Conservation (phyloP, 345 rosid species). For the Salix arbutifolia region DNA sequence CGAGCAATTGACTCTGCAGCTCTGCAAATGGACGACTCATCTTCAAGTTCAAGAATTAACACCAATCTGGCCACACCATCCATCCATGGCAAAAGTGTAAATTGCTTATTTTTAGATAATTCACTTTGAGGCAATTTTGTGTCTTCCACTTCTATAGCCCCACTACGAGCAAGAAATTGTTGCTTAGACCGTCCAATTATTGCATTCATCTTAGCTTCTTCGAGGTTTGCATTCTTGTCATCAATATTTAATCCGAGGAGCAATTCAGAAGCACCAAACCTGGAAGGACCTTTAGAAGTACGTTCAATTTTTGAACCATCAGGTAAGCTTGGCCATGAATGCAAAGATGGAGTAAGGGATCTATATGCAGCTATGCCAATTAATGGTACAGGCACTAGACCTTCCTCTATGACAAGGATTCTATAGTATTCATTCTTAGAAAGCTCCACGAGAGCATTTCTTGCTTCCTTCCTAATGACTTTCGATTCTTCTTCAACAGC, state of each 20-base stretch:
- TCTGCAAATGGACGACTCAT: conserved; percentile 58
- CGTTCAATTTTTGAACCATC: conserved; percentile 65
- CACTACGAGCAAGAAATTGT: conserved; percentile 79
- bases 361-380: conserved; percentile 72
- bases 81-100: conserved; percentile 63
- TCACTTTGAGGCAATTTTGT: conserved; percentile 40
- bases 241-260: conserved; percentile 59
- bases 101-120: conserved; percentile 22
- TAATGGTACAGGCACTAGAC: conserved; percentile 70
- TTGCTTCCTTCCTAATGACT: conserved; percentile 61
- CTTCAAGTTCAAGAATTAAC: conserved; percentile 76
- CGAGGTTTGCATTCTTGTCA: conserved; percentile 41
- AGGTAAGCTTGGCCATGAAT: conserved; percentile 81
- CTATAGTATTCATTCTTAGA: conserved; percentile 70
- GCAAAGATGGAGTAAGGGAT: conserved; percentile 55
- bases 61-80: conserved; percentile 91
- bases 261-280: conserved; percentile 71
- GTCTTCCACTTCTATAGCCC: conserved; percentile 69
- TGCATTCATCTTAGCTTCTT: conserved; percentile 70
- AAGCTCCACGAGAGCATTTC: conserved; percentile 73
- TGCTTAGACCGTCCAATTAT: conserved; percentile 69
- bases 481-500: conserved; percentile 45
- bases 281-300: conserved; percentile 51
- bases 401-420: conserved; percentile 80
- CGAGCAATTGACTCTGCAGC: conserved; percentile 76